Conservation (phyloP, 1,284 basidiomycete genomes). For the Trichosporon sp. region DNA sequence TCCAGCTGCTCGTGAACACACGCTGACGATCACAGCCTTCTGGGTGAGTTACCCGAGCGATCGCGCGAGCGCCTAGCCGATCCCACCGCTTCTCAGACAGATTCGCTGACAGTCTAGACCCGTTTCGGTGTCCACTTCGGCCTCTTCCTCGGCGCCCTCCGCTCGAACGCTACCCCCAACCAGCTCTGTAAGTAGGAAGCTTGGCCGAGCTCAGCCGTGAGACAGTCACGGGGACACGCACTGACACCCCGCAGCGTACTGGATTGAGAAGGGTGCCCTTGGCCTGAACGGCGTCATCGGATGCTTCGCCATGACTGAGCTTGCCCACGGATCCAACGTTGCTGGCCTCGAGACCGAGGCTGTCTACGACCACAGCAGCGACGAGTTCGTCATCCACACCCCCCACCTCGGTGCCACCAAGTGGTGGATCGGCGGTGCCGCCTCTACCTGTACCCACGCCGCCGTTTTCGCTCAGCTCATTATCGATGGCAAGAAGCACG, state of each 20-base stretch:
- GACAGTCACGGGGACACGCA: slow-evolving; percentile 24
- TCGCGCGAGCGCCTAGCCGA: neutral
- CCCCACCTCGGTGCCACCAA: slow-evolving; percentile 55
- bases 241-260: slow-evolving; percentile 48
- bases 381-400: slow-evolving; percentile 59
- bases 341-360: slow-evolving; percentile 59
- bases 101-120: slow-evolving; percentile 50
- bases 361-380: slow-evolving; percentile 54
- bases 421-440: slow-evolving; percentile 60
- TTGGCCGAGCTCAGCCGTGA: neutral
- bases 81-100: neutral
- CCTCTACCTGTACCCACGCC: slow-evolving; percentile 57
- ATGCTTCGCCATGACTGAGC: slow-evolving; percentile 57
- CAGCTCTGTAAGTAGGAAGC: slow-evolving; percentile 41
- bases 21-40: neutral
- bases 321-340: slow-evolving; percentile 55
- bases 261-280: slow-evolving; percentile 56
- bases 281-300: slow-evolving; percentile 56
- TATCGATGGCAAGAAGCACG: slow-evolving; percentile 55
- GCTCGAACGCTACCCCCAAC: slow-evolving; percentile 47
- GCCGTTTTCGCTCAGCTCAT: slow-evolving; percentile 58
- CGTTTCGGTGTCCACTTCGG: slow-evolving; percentile 57
- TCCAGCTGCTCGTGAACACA: neutral
- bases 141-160: slow-evolving; percentile 53
- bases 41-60: slow-evolving; percentile 1